Conservation (phyloP, 2,329 filamentous ascomycete genomes). For the Fusarium beomiforme region DNA sequence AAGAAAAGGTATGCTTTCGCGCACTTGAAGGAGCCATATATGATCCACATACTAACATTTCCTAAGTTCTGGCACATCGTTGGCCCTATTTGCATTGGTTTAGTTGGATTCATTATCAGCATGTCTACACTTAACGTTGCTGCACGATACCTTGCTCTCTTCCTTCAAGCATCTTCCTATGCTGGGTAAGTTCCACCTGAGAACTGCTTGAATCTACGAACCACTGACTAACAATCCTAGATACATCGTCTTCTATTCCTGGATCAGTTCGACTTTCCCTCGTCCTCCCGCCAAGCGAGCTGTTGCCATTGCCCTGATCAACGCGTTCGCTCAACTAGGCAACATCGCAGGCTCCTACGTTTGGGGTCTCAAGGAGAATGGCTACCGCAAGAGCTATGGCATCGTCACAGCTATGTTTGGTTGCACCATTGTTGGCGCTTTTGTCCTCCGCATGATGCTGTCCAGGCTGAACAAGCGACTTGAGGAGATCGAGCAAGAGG, state of each 20-base stretch:
- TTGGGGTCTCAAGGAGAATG: slow-evolving; percentile 67
- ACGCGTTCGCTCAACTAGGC: slow-evolving; percentile 66
- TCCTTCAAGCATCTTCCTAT: slow-evolving; percentile 67
- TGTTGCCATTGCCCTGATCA: slow-evolving; percentile 69
- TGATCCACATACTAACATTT: neutral
- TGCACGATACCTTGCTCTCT: slow-evolving; percentile 68
- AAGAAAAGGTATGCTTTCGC: slow-evolving; percentile 57
- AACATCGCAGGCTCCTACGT: slow-evolving; percentile 71
- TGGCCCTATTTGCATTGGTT: slow-evolving; percentile 61
- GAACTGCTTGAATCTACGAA: rapidly evolving
- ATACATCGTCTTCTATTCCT: slow-evolving; percentile 67
- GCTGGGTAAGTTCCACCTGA: slow-evolving; percentile 47
- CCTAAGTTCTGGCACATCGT: slow-evolving; percentile 66
- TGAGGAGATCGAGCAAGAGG: slow-evolving; percentile 47
- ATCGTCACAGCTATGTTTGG: slow-evolving; percentile 73
- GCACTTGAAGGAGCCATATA: neutral
- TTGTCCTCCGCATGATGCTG: slow-evolving; percentile 58
- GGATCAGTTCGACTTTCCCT: slow-evolving; percentile 67
- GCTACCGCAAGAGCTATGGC: slow-evolving; percentile 71
- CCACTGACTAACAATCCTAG: slow-evolving; percentile 10
- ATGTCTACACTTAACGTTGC: slow-evolving; percentile 66
- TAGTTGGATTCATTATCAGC: slow-evolving; percentile 67
- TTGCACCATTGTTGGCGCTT: slow-evolving; percentile 63
- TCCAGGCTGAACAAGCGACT: slow-evolving; percentile 58
- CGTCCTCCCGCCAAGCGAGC: slow-evolving; percentile 69